Conservation (phyloP, 257 asterid genomes). For the Solanum acaule region DNA sequence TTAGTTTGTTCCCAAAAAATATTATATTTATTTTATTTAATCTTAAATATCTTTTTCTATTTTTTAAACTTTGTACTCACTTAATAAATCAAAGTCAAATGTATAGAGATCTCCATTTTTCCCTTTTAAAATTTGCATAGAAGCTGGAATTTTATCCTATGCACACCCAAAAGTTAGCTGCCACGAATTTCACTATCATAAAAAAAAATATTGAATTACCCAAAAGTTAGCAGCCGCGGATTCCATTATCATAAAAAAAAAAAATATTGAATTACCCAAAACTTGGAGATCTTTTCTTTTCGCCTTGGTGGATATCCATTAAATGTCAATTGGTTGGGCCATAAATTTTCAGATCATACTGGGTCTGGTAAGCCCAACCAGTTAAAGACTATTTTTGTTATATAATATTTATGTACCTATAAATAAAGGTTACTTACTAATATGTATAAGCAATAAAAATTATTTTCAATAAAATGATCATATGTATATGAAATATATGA, state of each 20-base stretch:
- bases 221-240: too few species aligned
- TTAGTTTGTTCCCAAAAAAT: not conserved
- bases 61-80: not conserved
- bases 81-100: not conserved
- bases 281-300: not conserved
- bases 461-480: not conserved
- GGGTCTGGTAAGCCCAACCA: not conserved
- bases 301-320: not conserved
- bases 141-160: too few species aligned
- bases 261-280: too few species aligned
- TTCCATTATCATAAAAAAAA: too few species aligned
- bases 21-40: too few species aligned
- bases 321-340: not conserved
- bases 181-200: too few species aligned
- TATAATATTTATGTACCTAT: not conserved
- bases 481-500: too few species aligned
- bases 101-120: not conserved
- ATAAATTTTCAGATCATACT: not conserved
- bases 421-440: not conserved
- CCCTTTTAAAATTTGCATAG: not conserved
- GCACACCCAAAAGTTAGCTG: too few species aligned
- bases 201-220: too few species aligned
- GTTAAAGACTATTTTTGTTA: not conserved
- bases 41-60: too few species aligned
- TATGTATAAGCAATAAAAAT: not conserved